Evolutionary conservation across 2,329 filamentous ascomycete species (phyloP).

Genomic region (Colletotrichum lupini): DNA sequence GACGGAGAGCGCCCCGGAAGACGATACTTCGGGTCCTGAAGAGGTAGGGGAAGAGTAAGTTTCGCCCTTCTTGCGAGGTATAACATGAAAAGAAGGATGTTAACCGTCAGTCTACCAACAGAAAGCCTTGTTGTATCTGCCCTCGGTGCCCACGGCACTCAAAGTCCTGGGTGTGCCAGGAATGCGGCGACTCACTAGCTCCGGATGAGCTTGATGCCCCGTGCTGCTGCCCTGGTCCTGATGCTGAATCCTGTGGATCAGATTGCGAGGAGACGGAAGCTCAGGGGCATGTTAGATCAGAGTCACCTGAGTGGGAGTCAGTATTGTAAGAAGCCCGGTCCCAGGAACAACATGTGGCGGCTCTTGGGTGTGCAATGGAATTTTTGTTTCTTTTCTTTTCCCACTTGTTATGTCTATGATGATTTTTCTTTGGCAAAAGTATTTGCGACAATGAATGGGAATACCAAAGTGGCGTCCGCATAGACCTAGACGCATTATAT

Average conservation of each 20-base stretch:
- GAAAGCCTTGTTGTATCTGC: background rate
- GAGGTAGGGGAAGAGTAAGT: background rate
- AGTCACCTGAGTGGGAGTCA: too few species aligned
- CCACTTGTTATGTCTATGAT: constrained; percentile 3
- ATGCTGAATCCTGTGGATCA: background rate
- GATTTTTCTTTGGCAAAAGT: constrained; percentile 69
- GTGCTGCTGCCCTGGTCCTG: background rate
- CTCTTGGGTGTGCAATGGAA: background rate
- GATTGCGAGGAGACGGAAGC: background rate
- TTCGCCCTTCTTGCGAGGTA: background rate
- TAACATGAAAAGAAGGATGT: background rate
- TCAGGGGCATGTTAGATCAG: background rate
- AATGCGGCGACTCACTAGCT: too few species aligned
- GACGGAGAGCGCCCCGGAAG: background rate
- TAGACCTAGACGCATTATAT: constrained; percentile 60
- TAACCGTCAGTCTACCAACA: background rate
- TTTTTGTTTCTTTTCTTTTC: background rate
- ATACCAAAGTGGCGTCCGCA: constrained; percentile 72
- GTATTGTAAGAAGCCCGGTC: background rate
- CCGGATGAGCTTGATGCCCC: too few species aligned
- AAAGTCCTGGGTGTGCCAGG: too few species aligned
- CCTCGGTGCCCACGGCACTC: background rate
- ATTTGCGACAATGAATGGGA: constrained; percentile 74
- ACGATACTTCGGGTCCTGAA: background rate
- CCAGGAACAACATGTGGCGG: background rate